Percentiles rank a stretch among this genome's conserved stretches.
Evolutionary conservation across 768 basidiomycete genomes (phyloP).

Genomic region (Amanita molliuscula): DNA sequence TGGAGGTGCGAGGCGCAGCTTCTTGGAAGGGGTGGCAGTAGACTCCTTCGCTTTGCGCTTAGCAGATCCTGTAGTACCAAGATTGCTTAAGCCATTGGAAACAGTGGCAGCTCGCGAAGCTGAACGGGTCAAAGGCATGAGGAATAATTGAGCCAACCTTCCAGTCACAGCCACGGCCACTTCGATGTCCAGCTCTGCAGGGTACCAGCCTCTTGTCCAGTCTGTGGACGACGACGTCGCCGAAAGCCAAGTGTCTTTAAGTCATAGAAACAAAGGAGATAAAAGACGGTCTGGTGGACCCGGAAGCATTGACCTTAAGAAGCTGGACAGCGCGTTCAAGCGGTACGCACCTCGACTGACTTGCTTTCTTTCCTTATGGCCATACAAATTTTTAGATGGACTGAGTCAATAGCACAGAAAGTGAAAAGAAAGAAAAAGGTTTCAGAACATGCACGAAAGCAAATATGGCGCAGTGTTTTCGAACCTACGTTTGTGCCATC

Average conservation of each 20-base stretch:
- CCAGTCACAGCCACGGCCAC: background rate
- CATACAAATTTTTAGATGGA: constrained; percentile 49
- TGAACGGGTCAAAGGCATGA: background rate
- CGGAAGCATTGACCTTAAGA: constrained; percentile 68
- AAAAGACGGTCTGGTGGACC: constrained; percentile 30
- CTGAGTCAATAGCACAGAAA: constrained; percentile 77
- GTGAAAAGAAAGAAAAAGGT: constrained; percentile 75
- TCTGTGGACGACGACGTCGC: constrained; percentile 19
- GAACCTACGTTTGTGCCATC: constrained; percentile 44
- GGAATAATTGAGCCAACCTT: background rate
- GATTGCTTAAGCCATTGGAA: background rate
- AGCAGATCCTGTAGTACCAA: constrained; percentile 4
- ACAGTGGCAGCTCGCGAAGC: background rate
- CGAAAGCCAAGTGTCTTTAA: constrained; percentile 13
- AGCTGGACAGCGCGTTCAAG: constrained; percentile 78
- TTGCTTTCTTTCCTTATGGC: background rate
- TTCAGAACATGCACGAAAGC: constrained; percentile 51
- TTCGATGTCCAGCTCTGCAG: constrained; percentile 26
- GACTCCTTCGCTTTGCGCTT: constrained; percentile 12
- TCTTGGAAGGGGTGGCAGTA: background rate
- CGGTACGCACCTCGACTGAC: constrained; percentile 28
- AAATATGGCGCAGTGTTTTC: constrained; percentile 76
- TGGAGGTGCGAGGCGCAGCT: background rate
- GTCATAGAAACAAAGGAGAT: constrained; percentile 15
- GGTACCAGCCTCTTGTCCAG: constrained; percentile 38